Base-by-base conservation (phyloP, 202 grass and related monocot genomes). In the Setaria viridis region DNA sequence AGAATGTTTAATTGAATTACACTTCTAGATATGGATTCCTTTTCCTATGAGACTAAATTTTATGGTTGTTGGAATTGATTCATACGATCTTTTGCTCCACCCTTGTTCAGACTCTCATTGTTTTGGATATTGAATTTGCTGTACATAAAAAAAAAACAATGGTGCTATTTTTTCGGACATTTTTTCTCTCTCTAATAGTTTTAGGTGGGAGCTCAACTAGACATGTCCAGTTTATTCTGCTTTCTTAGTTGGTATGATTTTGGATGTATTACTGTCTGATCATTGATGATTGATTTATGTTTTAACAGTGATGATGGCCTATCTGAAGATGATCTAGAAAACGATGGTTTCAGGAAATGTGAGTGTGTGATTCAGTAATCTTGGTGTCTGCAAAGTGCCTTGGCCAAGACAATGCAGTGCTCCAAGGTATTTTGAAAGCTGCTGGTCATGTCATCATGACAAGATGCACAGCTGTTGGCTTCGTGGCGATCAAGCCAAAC, bases 311-410 rank as follows among this genome's bases (percentile, higher is more conserved):
- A 95, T 76, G 91, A 87, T 81, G 91, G 93, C 34, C 42, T 91
- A 55, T 98, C 95, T 20, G 93, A 98, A 64, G 93, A 95, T 72
- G 93, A 98, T 45, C 70, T 12, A 46, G 95, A 90, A 67, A 92
- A 82, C 0, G 93, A 95, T 39, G 90, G 80, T 63, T 95, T 93
- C 85, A 90, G 93, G 74, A 93, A 92, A 92, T 98, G 95, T 3
- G 89, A 93, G 55, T 98, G 95, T 68, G 89, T 91, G 75, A 91
- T 98, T 86, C 91, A 95, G 88, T 98, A 92, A 77, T 69, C 68
- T 76, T 80, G 67, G 45, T 62, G 3, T 85, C n/a, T 79, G 57
- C 60, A 72, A 66, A 77, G 21, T 46, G 49, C 13, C 85, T 49
- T 55, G 20, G 37, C 16, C 51, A 53, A 54, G 4, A 47, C 56